Conservation (phyloP, 169 alveolate genomes). For the Theileria equi region DNA sequence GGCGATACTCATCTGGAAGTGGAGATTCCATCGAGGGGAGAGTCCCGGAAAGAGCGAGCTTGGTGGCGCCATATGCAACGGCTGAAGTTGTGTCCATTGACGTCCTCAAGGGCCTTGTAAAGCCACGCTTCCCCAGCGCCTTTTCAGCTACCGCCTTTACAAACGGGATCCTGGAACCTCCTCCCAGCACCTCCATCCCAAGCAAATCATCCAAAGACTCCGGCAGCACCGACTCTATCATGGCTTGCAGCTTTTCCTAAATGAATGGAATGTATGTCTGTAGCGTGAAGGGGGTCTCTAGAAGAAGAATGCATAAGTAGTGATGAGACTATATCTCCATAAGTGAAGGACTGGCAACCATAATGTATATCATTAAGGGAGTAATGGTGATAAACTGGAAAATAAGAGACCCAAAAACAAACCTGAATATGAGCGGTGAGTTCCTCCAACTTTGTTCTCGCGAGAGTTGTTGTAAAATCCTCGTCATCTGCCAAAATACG, state of each 20-base stretch:
- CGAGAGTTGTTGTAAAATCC: conserved; percentile 30
- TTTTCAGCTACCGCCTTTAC: conserved; percentile 21
- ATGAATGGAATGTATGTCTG: neutral
- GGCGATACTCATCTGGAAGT: neutral
- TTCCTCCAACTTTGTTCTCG: conserved; percentile 26
- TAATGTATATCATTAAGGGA: no score
- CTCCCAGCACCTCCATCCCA: conserved; percentile 51
- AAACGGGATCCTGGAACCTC: conserved; percentile 59
- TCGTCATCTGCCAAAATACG: conserved; percentile 44
- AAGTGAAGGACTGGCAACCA: no score
- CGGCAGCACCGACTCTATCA: conserved; percentile 6
- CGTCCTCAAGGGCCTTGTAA: conserved; percentile 28
- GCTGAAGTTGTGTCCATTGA: conserved; percentile 61
- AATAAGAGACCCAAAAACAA: no score
- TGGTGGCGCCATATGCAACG: conserved; percentile 40
- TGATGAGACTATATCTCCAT: no score
- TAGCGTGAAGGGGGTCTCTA: neutral
- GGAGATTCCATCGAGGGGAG: neutral
- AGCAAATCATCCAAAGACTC: conserved; percentile 10
- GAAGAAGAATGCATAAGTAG: neutral
- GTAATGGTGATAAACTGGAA: no score
- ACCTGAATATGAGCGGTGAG: no score
- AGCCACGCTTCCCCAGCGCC: neutral
- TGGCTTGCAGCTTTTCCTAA: neutral
- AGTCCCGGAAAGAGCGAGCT: neutral